Evolutionary conservation across 106 monocot species (phyloP).

Genomic region (Phalaenopsis aphrodite): DNA sequence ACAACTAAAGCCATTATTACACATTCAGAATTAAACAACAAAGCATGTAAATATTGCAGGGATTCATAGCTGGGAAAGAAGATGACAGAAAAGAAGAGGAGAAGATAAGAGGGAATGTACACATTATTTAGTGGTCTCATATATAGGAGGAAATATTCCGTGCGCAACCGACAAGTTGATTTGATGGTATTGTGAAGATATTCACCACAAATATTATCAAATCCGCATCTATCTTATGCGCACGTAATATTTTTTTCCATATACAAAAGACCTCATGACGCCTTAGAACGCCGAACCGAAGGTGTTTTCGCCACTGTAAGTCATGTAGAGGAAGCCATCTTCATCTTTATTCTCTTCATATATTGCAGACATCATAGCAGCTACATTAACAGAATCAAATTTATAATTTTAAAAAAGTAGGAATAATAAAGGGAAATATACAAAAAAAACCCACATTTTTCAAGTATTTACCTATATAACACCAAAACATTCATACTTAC

Average conservation of each 20-base stretch:
- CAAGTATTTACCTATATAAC: no score
- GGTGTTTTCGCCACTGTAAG: conserved; percentile 91
- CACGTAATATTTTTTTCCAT: no score
- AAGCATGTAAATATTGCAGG: neutral
- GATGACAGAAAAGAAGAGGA: neutral
- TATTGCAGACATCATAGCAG: conserved; percentile 86
- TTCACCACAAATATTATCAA: no score
- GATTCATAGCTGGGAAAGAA: neutral
- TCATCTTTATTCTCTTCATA: conserved; percentile 87
- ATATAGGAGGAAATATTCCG: neutral
- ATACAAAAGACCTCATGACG: neutral
- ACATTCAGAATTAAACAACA: neutral
- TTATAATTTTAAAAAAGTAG: no score
- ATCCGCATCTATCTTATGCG: no score
- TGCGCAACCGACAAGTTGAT: no score
- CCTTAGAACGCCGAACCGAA: conserved; percentile 32
- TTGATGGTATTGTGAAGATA: no score
- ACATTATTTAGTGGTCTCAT: neutral
- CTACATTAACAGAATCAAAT: conserved; percentile 20
- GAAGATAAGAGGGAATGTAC: neutral
- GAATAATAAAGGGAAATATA: neutral
- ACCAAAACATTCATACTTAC: no score
- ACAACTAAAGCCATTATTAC: neutral
- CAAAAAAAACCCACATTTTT: no score
- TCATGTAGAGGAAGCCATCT: conserved; percentile 95